Evolutionary conservation across 371 early-diverging fungal species (phyloP), one percentile per base, ranked within the genome.

Genomic region (Dinochytrium kinnereticum): DNA sequence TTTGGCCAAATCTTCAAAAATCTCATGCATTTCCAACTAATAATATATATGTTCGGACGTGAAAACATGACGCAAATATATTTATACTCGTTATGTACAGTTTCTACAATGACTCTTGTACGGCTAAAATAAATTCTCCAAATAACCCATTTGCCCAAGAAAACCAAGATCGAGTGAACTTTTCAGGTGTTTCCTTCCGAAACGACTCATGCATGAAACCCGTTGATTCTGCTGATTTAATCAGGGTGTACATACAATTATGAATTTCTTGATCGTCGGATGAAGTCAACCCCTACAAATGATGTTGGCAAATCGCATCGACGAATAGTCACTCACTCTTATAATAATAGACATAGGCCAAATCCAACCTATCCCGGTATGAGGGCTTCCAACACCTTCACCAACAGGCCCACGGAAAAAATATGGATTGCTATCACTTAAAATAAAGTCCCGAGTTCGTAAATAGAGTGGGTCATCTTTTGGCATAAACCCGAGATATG

Each of bases 361-460:
- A 31, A 81, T 77, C 34, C 51, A 73, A 15, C 77, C 74, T 7
- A 81, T 15, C 10, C 59, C 83, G 0, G 84, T 82, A 59, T 90
- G 90, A 3, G 89, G 88, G 3, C 90, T 82, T 31, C 91, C 90
- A n/a, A 90, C 71, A 1, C 91, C 91, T 7, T 68, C 77, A 68
- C 80, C 82, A 1, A 57, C 70, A 0, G 64, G 55, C 0, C 90
- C 87, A 0, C 79, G 36, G 72, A 91, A 91, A 69, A 77, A 88
- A 85, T 86, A 91, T 13, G 88, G 87, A 64, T 90, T 91, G 75
- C 76, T 75, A 19, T 86, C 76, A 0, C 87, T 86, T 5, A 90
- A 73, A 5, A 88, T 53, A 57, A 89, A 77, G 0, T 38, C 39
- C 40, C 91, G 82, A 0, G 91, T 91, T 37, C 79, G 82, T 50